phyloP scores from a whole-genome alignment of 1,284 basidiomycete genomes.

The Ceratobasidium sp. region DNA sequence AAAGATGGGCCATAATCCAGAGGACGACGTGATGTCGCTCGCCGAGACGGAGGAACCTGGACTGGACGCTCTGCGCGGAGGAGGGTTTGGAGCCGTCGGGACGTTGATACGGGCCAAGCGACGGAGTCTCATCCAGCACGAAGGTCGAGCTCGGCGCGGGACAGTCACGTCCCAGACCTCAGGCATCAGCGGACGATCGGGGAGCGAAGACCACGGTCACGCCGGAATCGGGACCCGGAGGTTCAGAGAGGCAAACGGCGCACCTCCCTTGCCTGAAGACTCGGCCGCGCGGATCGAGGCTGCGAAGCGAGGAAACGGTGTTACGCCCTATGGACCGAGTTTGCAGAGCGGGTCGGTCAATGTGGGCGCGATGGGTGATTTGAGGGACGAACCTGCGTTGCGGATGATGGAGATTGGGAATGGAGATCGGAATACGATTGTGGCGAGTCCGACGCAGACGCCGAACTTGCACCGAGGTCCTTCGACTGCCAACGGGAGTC shows the following conservation, averaged over 20 bases:
- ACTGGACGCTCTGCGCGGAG: conserved; percentile 47
- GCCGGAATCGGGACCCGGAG: conserved; percentile 37
- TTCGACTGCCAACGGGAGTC: not conserved
- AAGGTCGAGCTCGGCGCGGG: conserved; percentile 24
- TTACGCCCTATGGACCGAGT: conserved; percentile 34
- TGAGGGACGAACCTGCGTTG: conserved; percentile 37
- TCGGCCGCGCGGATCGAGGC: conserved; percentile 40
- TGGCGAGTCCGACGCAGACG: not conserved
- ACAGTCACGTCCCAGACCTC: conserved; percentile 38
- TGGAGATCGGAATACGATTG: not conserved
- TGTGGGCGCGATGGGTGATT: conserved; percentile 28
- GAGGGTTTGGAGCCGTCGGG: conserved; percentile 47
- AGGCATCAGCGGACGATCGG: not conserved
- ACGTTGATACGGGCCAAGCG: conserved; percentile 47
- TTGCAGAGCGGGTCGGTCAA: conserved; percentile 14
- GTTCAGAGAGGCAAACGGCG: conserved; percentile 8
- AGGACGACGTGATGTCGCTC: conserved; percentile 25
- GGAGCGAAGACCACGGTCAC: conserved; percentile 26
- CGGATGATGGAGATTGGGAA: conserved; percentile 30
- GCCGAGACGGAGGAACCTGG: conserved; percentile 49
- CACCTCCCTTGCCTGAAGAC: conserved; percentile 17
- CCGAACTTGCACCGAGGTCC: conserved; percentile 18
- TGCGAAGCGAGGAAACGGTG: not conserved
- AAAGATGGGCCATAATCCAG: conserved; percentile 17
- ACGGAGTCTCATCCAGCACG: conserved; percentile 33